Percentiles rank a stretch among this genome's conserved stretches.
phyloP scores from a whole-genome alignment of 1,284 basidiomycete species.

The Apiotrichum gamsii region DNA sequence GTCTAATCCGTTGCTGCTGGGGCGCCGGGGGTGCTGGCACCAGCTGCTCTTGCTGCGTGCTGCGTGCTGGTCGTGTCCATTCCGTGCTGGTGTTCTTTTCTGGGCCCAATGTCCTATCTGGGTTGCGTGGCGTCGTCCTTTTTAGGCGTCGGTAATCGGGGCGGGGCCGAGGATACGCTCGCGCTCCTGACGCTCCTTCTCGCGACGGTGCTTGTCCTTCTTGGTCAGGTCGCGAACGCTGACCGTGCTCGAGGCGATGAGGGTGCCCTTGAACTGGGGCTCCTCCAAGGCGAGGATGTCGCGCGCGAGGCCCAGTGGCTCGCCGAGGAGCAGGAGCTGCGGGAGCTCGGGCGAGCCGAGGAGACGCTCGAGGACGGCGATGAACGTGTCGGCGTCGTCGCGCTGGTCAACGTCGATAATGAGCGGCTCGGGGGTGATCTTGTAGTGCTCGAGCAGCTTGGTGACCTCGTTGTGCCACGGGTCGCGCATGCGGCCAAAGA shows the following conservation, averaged over 20 bases:
- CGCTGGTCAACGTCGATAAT: slow-evolving; percentile 68
- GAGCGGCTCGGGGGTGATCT: slow-evolving; percentile 61
- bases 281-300: slow-evolving; percentile 54
- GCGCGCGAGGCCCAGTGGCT: slow-evolving; percentile 54
- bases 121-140: too few species aligned
- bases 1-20: too few species aligned
- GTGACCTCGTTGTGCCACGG: slow-evolving; percentile 59
- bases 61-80: too few species aligned
- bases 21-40: too few species aligned
- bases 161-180: slow-evolving; percentile 7
- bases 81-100: too few species aligned
- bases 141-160: slow-evolving; percentile 1
- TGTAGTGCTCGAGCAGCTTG: slow-evolving; percentile 55
- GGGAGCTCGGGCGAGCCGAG: slow-evolving; percentile 59
- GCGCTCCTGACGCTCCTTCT: slow-evolving; percentile 26
- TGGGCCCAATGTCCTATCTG: too few species aligned
- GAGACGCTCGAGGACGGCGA: slow-evolving; percentile 54
- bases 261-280: slow-evolving; percentile 52
- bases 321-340: slow-evolving; percentile 63
- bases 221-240: slow-evolving; percentile 46
- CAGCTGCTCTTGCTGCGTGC: too few species aligned
- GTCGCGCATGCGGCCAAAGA: slow-evolving; percentile 64
- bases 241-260: slow-evolving; percentile 57
- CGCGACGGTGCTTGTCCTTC: slow-evolving; percentile 42
- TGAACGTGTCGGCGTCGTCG: slow-evolving; percentile 52